Base-by-base conservation (phyloP, 345 rosid species). In the Microcos paniculata region DNA sequence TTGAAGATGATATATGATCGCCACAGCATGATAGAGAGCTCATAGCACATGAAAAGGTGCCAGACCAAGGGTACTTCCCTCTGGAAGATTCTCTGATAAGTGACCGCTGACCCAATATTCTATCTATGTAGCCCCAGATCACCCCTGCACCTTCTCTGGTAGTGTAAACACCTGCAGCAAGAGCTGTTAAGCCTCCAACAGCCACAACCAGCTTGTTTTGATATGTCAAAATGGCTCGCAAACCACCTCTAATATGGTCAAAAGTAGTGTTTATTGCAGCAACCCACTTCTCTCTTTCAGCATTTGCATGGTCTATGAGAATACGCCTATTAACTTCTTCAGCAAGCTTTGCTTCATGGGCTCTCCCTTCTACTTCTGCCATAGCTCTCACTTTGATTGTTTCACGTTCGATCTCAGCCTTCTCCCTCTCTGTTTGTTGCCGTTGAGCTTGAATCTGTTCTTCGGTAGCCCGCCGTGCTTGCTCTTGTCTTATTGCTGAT, bases 101-200 rank as follows among this genome's bases (percentile, higher is more conserved):
- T n/a, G 98, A 91, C 70, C 98, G 99, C 79, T 93, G 99, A 45
- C 99, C 99, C 82, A 96, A 81, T 83, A 96, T 86, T 85, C 99
- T 90, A 84, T 96, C 98, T 42, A 96, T 96, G 13, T 96, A 96
- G 80, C 99, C 88, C 99, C 99, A 96, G 35, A 96, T 84, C 81
- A 96, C 99, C 84, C 83, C 90, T 28, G 99, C 99, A 51, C 99
- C 99, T 91, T 96, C 99, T 81, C 99, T 89, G 52, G 99, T 93
- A 67, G 98, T 93, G 86, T 96, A 96, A 83, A 96, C 79, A 56
- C 99, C 99, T 19, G 98, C 98, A 30, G 99, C 99, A 71, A 96
- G 93, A 79, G 99, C 99, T 24, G 99, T 96, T 52, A 93, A 81
- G 76, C 99, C 98, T 48, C 98, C 99, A 79, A 96, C 98, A 78